Base-by-base conservation (phyloP, 495 filamentous ascomycete genomes). In the Penicillium diatomitis region DNA sequence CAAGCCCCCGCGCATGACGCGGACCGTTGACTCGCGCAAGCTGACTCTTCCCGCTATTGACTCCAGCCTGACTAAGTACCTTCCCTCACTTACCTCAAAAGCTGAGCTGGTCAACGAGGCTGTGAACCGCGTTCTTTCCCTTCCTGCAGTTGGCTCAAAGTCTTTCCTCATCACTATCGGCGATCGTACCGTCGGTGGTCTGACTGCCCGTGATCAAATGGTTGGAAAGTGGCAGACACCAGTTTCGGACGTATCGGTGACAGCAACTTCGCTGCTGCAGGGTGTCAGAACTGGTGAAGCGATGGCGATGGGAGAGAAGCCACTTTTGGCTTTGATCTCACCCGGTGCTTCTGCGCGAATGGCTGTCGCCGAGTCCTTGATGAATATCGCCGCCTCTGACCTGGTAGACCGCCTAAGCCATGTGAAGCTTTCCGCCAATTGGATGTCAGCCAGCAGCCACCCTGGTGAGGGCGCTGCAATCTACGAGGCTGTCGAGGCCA, bases 201-300 rank as follows among this genome's bases (percentile, higher is more conserved):
- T 96, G 33, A 88, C 86, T 28, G 82, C 85, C 12, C 78, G 88
- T 52, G 92, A 96, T 64, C 92, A 97, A 62, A 91, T 97, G 84
- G 90, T 96, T 53, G 92, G 92, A 6, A 86, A 84, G 32, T 97
- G 90, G 89, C 92, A 98, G 62, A 85, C 84, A n/a, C 92, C 92
- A 9, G 89, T 98, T 7, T 80, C 92, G 4, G 90, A 98, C 60
- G 88, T 92, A 38, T 88, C 88, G 4, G 90, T 98, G 12, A 97
- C 91, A 8, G 82, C 86, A 0, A 87, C 90, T 0, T 84, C 88
- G 1, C 78, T 97, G 52, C 78, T 76, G 32, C 63, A 79, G 11
- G 84, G 83, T 11, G 74, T 85, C 4, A 83, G 76, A 58, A 88
- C 87, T 41, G 92, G 92, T 51, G 92, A 97, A 66, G 88, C 90